These are phyloP conservation scores for Debaryomycetaceae sp. DNA, from an alignment of 1,139 yeast genomes.

Conservation along the genomic window DNA sequence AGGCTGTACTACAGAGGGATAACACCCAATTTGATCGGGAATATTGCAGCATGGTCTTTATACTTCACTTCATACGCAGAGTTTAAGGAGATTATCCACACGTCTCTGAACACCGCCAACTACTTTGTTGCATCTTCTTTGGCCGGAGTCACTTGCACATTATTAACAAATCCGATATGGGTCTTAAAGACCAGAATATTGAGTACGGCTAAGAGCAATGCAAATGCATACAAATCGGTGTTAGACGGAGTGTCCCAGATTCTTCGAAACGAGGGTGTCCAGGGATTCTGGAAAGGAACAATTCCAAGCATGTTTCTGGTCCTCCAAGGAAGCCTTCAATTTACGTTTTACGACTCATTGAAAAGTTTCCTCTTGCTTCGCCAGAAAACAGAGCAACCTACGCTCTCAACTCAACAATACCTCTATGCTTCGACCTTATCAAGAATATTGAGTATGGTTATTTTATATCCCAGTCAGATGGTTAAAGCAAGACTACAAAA, in stretches of 20 bases:
- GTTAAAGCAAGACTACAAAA: conserved; percentile 75
- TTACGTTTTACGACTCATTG: conserved; percentile 76
- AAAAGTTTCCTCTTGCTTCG: conserved; percentile 32
- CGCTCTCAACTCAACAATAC: conserved; percentile 52
- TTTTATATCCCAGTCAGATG: conserved; percentile 84
- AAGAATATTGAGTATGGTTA: conserved; percentile 63
- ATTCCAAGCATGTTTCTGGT: conserved; percentile 81
- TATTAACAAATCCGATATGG: conserved; percentile 90
- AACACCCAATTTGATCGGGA: conserved; percentile 76
- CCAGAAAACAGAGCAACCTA: conserved; percentile 7
- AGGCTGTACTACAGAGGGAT: conserved; percentile 66
- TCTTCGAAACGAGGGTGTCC: conserved; percentile 57
- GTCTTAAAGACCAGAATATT: conserved; percentile 84
- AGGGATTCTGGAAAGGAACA: conserved; percentile 79
- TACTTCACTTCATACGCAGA: conserved; percentile 75
- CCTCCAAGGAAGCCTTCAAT: conserved; percentile 84
- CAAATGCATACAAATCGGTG: conserved; percentile 56
- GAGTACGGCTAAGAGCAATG: conserved; percentile 47
- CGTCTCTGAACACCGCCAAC: conserved; percentile 21
- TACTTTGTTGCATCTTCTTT: conserved; percentile 36
- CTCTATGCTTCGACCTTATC: conserved; percentile 64
- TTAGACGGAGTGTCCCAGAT: conserved; percentile 55
- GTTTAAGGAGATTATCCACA: conserved; percentile 36
- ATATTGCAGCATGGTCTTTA: conserved; percentile 83
- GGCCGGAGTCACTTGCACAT: conserved; percentile 75